These are phyloP conservation scores for Panaeolus cyanescens DNA, from an alignment of 768 basidiomycete genomes.

Conservation along the genomic window DNA sequence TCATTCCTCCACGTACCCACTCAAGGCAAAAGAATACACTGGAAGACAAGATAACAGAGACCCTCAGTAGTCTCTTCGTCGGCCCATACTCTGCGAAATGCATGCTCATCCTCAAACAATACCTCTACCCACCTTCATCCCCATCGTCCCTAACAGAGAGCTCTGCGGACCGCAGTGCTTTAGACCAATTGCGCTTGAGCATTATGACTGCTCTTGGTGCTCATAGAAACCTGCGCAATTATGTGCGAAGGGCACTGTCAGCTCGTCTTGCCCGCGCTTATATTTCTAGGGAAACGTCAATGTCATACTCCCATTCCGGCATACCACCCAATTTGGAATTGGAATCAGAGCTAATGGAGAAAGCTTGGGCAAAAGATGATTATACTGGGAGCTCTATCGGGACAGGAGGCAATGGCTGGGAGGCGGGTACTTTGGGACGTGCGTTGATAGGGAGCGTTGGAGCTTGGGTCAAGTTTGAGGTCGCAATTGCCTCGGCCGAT, in stretches of 20 bases:
- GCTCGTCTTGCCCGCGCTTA: constrained; percentile 68
- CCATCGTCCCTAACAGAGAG: constrained; percentile 5
- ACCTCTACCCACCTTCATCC: constrained; percentile 52
- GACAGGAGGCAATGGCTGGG: constrained; percentile 55
- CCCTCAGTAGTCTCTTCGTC: constrained; percentile 55
- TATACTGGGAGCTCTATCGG: constrained; percentile 28
- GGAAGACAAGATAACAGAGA: constrained; percentile 61
- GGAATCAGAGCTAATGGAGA: constrained; percentile 66
- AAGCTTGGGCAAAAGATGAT: constrained; percentile 74
- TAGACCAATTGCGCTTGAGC: constrained; percentile 25
- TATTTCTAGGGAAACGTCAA: constrained; percentile 54
- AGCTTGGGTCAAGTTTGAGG: constrained; percentile 55
- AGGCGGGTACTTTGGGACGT: constrained; percentile 57
- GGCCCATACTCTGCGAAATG: constrained; percentile 70
- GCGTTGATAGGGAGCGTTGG: constrained; percentile 55
- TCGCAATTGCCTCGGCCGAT: constrained; percentile 19
- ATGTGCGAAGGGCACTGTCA: constrained; percentile 61
- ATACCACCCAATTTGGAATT: constrained; percentile 61
- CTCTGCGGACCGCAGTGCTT: constrained; percentile 2
- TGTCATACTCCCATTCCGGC: constrained; percentile 60
- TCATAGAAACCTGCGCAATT: constrained; percentile 60
- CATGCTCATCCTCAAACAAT: constrained; percentile 59
- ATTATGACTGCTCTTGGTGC: constrained; percentile 58
- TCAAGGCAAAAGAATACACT: constrained; percentile 34
- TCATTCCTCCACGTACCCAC: constrained; percentile 34